Evolutionary conservation across 2,329 filamentous ascomycete species (phyloP), one percentile per base, ranked within the genome.

Genomic region (Aspergillus phoenicis): DNA sequence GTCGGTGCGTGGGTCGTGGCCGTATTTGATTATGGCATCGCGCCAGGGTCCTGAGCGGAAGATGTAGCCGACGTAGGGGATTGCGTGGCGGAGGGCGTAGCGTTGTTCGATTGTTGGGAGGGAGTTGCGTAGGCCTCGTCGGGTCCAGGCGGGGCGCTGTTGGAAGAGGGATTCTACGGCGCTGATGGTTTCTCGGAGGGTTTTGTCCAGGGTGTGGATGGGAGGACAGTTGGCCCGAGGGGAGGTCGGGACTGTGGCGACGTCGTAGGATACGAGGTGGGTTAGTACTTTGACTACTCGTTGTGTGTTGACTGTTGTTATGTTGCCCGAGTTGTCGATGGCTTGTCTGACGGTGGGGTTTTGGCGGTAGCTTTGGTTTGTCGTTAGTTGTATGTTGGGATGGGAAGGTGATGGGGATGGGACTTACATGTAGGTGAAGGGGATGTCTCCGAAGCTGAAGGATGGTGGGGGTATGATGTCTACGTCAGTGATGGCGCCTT

Each of bases 11-110:
- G 95, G 95, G 72, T 99, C 95, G 20, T 96, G 77, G 8, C 94
- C 94, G 74, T 93, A 95, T 51, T 85, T 87, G 64, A 97, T 87
- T 57, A 97, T 87, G 3, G 91, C 89, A 74, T 98, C 93, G 64
- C 92, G 86, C 90, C 92, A 99, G 0, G 95, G 93, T 0, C 95
- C 95, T 22, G 90, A 92, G 61, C 90, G 89, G 82, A 98, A 97
- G 77, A 93, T 91, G 78, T 97, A 99, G 8, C 91, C 93, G 4
- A 91, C 87, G 69, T 95, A 94, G 64, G 92, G 90, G 56, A 93
- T 85, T 51, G 91, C 91, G 71, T 89, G 85, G 69, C 91, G 90
- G 62, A 97, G 79, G 17, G 80, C 77, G 57, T 82, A 81, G 26
- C 83, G 81, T 61, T 82, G 81, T 52, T 83, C 79, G 63, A 78